These are phyloP conservation scores for Aspergillus fischeri DNA, from an alignment of 2,329 filamentous ascomycete genomes.

Conservation along the genomic window DNA sequence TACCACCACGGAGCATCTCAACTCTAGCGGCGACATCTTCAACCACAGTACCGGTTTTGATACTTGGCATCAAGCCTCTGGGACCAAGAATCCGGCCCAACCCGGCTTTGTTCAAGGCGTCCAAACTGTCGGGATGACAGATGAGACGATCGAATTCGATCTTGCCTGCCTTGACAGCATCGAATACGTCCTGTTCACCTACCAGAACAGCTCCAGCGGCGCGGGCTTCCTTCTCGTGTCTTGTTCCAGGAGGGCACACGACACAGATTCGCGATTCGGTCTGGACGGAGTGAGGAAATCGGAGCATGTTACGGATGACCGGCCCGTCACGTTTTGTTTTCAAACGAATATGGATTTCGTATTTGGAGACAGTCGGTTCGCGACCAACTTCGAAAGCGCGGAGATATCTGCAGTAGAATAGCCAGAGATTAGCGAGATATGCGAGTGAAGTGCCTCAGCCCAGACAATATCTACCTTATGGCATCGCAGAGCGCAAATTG, in stretches of 20 bases:
- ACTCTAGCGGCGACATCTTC: constrained; percentile 72
- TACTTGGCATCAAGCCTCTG: constrained; percentile 84
- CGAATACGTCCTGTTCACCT: constrained; percentile 82
- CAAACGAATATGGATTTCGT: constrained; percentile 81
- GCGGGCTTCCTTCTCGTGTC: constrained; percentile 67
- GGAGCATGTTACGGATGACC: constrained; percentile 79
- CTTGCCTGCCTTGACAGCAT: constrained; percentile 67
- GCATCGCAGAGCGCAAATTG: constrained; percentile 86
- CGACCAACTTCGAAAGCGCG: constrained; percentile 88
- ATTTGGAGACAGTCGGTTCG: constrained; percentile 69
- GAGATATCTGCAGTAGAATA: constrained; percentile 63
- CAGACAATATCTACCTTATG: constrained; percentile 59
- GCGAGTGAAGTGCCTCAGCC: constrained; percentile 7
- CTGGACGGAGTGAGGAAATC: constrained; percentile 83
- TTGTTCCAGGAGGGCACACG: constrained; percentile 78
- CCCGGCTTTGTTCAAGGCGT: constrained; percentile 74
- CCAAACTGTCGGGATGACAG: constrained; percentile 74
- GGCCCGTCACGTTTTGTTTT: constrained; percentile 81
- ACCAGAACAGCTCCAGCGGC: constrained; percentile 76
- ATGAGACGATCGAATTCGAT: constrained; percentile 88
- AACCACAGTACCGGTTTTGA: constrained; percentile 84
- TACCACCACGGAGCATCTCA: constrained; percentile 75
- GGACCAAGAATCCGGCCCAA: constrained; percentile 82
- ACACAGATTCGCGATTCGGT: constrained; percentile 87
- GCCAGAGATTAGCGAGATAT: constrained; percentile 9